A percentile compares a stretch with the other conserved stretches of the same genome.
Evolutionary conservation across 768 basidiomycete species (phyloP).

Genomic region (Tricholoma bakamatsutake): DNA sequence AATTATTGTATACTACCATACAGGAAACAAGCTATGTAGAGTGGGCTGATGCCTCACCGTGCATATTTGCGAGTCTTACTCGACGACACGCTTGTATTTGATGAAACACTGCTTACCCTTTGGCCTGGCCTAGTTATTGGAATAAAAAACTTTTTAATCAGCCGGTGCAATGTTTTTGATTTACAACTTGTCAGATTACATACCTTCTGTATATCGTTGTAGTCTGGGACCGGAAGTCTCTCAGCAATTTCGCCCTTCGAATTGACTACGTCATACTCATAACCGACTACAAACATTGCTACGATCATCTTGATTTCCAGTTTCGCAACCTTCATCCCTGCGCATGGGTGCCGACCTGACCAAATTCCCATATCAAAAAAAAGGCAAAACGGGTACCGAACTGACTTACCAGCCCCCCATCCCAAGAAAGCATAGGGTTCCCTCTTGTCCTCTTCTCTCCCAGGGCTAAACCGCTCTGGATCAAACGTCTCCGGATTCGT

Average conservation of each 20-base stretch:
- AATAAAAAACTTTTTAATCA: too few relatives aligned
- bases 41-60: too few relatives aligned
- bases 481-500: too few relatives aligned
- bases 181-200: background rate
- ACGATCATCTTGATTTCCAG: slow-evolving; percentile 11
- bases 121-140: too few relatives aligned
- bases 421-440: too few relatives aligned
- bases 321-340: slow-evolving; percentile 33
- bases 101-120: too few relatives aligned
- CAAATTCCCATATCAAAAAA: background rate
- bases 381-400: background rate
- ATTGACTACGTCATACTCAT: slow-evolving; percentile 31
- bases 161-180: too few relatives aligned
- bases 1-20: too few relatives aligned
- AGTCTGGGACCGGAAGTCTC: slow-evolving; percentile 23
- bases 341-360: slow-evolving; percentile 33
- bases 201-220: slow-evolving; percentile 28
- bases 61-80: too few relatives aligned
- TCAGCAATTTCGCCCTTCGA: slow-evolving; percentile 19
- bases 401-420: background rate
- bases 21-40: too few relatives aligned
- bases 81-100: too few relatives aligned
- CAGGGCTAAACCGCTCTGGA: background rate
- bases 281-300: slow-evolving; percentile 26
- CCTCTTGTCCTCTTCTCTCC: too few relatives aligned